These are phyloP conservation scores for Mortierella hygrophila DNA, from an alignment of 192 early-diverging fungal genomes.

Conservation along the genomic window DNA sequence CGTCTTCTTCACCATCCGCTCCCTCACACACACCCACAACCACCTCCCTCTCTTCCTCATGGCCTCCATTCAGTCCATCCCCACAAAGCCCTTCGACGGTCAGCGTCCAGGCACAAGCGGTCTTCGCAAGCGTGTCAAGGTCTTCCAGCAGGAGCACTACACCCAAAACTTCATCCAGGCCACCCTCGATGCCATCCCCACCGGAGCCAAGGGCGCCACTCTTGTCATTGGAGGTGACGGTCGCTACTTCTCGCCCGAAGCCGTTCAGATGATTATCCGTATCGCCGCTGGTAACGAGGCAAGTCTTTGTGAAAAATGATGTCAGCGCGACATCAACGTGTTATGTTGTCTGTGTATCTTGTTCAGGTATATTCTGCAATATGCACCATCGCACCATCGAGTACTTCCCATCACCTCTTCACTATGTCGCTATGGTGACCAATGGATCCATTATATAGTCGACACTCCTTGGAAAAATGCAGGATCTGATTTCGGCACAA, in stretches of 20 bases:
- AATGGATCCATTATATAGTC: not conserved
- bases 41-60: slow-evolving; percentile 7
- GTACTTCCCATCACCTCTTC: not conserved
- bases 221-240: slow-evolving; percentile 98
- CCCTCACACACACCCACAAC: not conserved
- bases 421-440: not conserved
- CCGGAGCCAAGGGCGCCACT: slow-evolving; percentile 80
- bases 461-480: too few relatives aligned
- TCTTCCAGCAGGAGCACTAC: slow-evolving; percentile 95
- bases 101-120: slow-evolving; percentile 99
- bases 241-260: slow-evolving; percentile 88
- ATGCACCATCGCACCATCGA: not conserved
- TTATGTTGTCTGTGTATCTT: not conserved
- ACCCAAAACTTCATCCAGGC: slow-evolving; percentile 98
- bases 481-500: not conserved
- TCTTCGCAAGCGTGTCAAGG: slow-evolving; percentile 94
- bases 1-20: not conserved
- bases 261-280: slow-evolving; percentile 89
- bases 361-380: not conserved
- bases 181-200: slow-evolving; percentile 86
- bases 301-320: slow-evolving; percentile 33
- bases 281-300: slow-evolving; percentile 87
- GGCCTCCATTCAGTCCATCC: slow-evolving; percentile 59
- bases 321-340: slow-evolving; percentile 18
- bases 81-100: slow-evolving; percentile 84